These are phyloP conservation scores for Fraxinus greggii DNA, from an alignment of 305 asterid genomes.

Conservation along the genomic window DNA sequence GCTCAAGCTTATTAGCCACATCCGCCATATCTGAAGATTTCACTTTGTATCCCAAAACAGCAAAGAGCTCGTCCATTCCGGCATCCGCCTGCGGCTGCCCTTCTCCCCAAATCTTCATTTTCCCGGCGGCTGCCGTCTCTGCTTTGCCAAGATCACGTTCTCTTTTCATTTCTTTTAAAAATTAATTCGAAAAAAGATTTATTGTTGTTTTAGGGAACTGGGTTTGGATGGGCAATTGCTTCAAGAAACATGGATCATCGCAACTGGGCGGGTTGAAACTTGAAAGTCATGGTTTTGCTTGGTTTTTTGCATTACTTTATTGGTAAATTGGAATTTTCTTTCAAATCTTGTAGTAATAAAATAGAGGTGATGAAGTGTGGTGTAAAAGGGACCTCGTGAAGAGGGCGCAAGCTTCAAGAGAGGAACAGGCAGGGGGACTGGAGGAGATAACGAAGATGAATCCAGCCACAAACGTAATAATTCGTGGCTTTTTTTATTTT, in stretches of 20 bases:
- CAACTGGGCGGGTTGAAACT: conserved; percentile 48
- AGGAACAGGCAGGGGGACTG: conserved; percentile 41
- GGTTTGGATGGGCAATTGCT: conserved; percentile 40
- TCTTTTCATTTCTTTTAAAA: conserved; percentile 46
- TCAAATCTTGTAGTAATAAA: conserved; percentile 6
- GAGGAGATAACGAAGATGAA: conserved; percentile 43
- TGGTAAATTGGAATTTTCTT: not conserved
- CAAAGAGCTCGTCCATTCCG: conserved; percentile 77
- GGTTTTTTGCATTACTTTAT: conserved; percentile 48
- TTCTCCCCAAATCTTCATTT: conserved; percentile 53
- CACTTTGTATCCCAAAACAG: conserved; percentile 69
- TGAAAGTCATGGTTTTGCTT: conserved; percentile 42
- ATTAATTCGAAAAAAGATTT: not conserved
- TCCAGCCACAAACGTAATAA: conserved; percentile 7
- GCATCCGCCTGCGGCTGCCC: conserved; percentile 46
- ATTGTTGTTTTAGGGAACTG: not conserved
- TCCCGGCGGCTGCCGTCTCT: conserved; percentile 26
- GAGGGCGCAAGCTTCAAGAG: conserved; percentile 77
- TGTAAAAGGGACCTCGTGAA: conserved; percentile 39
- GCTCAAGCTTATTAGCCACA: conserved; percentile 72
- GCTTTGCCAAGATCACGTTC: conserved; percentile 58
- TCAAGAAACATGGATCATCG: conserved; percentile 52
- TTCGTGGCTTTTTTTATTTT: not conserved
- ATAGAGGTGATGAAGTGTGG: conserved; percentile 21
- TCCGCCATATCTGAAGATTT: conserved; percentile 77